Evolutionary conservation across 169 alveolate species (phyloP).

Genomic region (Blepharisma undulans): DNA sequence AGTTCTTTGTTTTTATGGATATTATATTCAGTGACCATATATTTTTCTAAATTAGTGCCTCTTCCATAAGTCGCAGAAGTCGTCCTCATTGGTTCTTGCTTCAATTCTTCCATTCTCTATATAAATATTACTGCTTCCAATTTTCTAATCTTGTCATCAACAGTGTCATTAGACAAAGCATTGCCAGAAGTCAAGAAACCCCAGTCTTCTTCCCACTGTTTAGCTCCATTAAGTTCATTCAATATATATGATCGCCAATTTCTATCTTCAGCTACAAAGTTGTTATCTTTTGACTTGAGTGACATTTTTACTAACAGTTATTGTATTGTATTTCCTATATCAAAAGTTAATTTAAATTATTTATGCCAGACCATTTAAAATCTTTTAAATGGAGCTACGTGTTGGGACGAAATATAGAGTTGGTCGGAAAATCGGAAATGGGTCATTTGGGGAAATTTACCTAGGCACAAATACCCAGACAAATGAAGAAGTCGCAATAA

Average conservation of each 20-base stretch:
- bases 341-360: neutral
- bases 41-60: conserved; percentile 13
- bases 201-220: conserved; percentile 43
- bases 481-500: conserved; percentile 48
- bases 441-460: conserved; percentile 63
- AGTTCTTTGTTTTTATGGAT: conserved; percentile 19
- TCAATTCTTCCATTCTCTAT: neutral
- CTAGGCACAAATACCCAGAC: conserved; percentile 35
- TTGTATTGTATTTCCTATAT: neutral
- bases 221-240: conserved; percentile 22
- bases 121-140: neutral
- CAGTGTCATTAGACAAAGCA: conserved; percentile 2
- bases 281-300: neutral
- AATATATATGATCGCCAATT: conserved; percentile 26
- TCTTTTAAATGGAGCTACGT: neutral
- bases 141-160: conserved; percentile 26
- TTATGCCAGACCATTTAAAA: neutral
- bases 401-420: neutral
- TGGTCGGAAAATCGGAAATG: conserved; percentile 60
- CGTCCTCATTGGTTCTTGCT: conserved; percentile 6
- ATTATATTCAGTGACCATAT: neutral
- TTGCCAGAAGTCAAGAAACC: conserved; percentile 33
- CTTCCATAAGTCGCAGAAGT: conserved; percentile 16
- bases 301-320: conserved; percentile 22
- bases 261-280: conserved; percentile 24